Evolutionary conservation across 2,329 filamentous ascomycete species (phyloP).

Genomic region (Fusarium vanettenii): DNA sequence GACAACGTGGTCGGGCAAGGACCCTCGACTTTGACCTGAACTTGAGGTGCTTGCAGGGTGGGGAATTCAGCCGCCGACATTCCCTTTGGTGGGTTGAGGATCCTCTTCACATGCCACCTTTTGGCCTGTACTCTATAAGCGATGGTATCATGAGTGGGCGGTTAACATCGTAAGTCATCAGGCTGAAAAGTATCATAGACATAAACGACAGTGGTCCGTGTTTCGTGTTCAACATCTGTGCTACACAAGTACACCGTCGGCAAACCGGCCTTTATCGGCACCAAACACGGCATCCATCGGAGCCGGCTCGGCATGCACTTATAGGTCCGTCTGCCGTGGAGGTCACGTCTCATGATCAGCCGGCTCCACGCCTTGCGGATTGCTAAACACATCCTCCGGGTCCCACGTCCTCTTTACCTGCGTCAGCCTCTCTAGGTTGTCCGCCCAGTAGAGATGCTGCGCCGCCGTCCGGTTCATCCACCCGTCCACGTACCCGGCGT

Average conservation of each 20-base stretch:
- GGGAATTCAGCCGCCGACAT: not conserved
- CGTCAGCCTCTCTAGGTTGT: slow-evolving; percentile 48
- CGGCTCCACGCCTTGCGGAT: slow-evolving; percentile 49
- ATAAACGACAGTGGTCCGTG: not conserved
- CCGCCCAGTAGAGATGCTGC: slow-evolving; percentile 53
- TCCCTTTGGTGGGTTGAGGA: not conserved
- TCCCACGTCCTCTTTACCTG: slow-evolving; percentile 51
- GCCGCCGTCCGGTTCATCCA: slow-evolving; percentile 53
- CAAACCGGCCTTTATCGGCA: slow-evolving; percentile 27
- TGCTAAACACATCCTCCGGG: slow-evolving; percentile 53
- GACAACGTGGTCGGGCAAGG: not conserved
- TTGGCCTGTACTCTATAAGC: not conserved
- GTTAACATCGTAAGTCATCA: not conserved
- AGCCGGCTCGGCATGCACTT: slow-evolving; percentile 6
- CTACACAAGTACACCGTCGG: not conserved
- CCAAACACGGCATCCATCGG: slow-evolving; percentile 17
- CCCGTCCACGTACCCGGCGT: slow-evolving; percentile 73
- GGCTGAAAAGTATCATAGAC: not conserved
- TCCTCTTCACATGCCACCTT: not conserved
- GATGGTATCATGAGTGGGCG: not conserved
- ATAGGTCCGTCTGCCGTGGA: not conserved
- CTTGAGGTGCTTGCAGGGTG: not conserved
- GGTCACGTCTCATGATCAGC: slow-evolving; percentile 7
- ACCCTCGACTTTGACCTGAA: not conserved
- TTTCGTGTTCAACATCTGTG: not conserved